These are phyloP conservation scores for Fonsecaea monophora DNA, from an alignment of 2,329 filamentous ascomycete species.

Conservation along the genomic window DNA sequence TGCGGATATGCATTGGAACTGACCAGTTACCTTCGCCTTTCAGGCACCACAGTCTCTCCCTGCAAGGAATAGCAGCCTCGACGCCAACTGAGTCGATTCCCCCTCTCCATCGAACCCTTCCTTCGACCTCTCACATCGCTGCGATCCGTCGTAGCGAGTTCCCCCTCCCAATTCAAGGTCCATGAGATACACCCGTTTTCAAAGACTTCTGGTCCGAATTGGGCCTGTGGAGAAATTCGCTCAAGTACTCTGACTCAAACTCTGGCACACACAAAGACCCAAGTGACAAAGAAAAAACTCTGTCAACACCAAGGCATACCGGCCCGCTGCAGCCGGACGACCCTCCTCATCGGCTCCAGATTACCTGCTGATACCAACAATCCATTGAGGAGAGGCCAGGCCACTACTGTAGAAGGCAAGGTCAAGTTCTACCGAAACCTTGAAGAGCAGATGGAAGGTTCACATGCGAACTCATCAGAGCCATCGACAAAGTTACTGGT, in stretches of 20 bases:
- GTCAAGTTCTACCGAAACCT: conserved; percentile 2
- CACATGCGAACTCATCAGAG: background rate
- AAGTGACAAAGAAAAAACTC: conserved; percentile 3
- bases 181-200: background rate
- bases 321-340: conserved; percentile 2
- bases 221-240: background rate
- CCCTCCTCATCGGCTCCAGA: conserved; percentile 4
- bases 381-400: conserved; percentile 3
- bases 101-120: background rate
- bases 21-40: background rate
- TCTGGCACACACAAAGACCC: background rate
- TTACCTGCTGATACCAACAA: background rate
- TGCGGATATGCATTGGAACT: background rate
- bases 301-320: background rate
- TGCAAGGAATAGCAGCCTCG: conserved; percentile 1
- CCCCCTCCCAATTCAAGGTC: background rate
- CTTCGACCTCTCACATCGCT: background rate
- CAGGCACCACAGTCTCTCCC: background rate
- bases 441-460: conserved; percentile 1
- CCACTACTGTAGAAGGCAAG: conserved; percentile 10
- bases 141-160: conserved; percentile 2
- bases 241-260: background rate
- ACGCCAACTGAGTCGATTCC: conserved; percentile 5
- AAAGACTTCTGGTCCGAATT: background rate
- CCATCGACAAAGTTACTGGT: background rate